Percentiles rank a stretch among this genome's conserved stretches.
These are phyloP conservation scores for Penicillium sp. DNA, from an alignment of 2,329 filamentous ascomycete species.

Conservation along the genomic window DNA sequence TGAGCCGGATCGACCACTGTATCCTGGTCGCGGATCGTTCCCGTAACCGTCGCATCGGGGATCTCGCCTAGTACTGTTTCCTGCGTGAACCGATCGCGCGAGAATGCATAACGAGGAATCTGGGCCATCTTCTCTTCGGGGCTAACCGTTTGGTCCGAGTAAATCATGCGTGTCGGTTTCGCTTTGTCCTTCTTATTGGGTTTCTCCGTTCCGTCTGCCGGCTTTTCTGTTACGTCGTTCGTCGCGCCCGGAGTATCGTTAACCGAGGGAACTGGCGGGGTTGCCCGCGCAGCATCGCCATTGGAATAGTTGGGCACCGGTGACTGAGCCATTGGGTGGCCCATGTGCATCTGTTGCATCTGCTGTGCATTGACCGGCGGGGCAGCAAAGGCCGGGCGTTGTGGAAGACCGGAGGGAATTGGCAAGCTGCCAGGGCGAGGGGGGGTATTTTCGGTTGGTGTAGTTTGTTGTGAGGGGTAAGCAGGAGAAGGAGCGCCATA, in stretches of 20 bases:
- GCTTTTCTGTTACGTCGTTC: conserved; percentile 38
- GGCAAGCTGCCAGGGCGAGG: conserved; percentile 56
- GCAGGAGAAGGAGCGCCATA: conserved; percentile 45
- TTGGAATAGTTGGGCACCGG: conserved; percentile 26
- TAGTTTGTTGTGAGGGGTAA: conserved; percentile 42
- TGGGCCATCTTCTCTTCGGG: conserved; percentile 87
- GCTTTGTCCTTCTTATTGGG: conserved; percentile 67
- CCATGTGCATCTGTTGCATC: conserved; percentile 60
- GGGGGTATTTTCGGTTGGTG: conserved; percentile 41
- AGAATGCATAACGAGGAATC: conserved; percentile 73
- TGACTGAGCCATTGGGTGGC: conserved; percentile 37
- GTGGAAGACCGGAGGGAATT: conserved; percentile 58
- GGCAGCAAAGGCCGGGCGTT: conserved; percentile 59
- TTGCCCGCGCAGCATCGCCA: conserved; percentile 28
- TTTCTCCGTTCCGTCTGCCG: conserved; percentile 55
- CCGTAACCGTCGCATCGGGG: conserved; percentile 35
- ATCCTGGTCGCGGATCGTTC: conserved; percentile 35
- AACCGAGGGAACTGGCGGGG: conserved; percentile 41
- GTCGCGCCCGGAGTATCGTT: conserved; percentile 54
- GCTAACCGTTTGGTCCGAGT: conserved; percentile 75
- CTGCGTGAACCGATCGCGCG: conserved; percentile 45
- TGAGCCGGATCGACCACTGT: conserved; percentile 35
- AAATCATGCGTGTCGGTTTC: conserved; percentile 70
- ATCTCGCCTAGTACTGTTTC: conserved; percentile 37
- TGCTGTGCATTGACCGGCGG: conserved; percentile 55